Conservation (phyloP, 805 yeast genomes). For the Wickerhamomyces ciferrii region DNA sequence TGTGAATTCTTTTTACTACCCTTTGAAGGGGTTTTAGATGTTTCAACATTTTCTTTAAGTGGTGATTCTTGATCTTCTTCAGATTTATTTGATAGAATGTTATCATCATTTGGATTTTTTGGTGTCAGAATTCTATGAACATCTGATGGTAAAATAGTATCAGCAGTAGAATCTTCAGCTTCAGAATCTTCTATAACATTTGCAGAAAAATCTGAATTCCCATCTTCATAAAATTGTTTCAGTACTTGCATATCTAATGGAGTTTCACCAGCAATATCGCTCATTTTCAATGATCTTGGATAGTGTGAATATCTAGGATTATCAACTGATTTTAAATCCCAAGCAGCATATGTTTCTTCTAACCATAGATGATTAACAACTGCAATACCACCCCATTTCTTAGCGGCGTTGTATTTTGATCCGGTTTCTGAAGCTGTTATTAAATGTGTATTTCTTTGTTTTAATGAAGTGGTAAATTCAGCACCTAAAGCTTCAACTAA, state of each 20-base stretch:
- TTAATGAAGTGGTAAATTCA: constrained; percentile 58
- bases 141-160: background rate
- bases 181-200: constrained; percentile 20
- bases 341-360: constrained; percentile 67
- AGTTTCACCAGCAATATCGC: constrained; percentile 49
- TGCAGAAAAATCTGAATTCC: constrained; percentile 12
- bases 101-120: background rate
- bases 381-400: constrained; percentile 53
- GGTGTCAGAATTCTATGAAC: background rate
- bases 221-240: constrained; percentile 30
- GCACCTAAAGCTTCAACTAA: constrained; percentile 73
- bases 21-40: background rate
- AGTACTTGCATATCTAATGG: constrained; percentile 37
- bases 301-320: constrained; percentile 43
- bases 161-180: constrained; percentile 8
- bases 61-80: no score
- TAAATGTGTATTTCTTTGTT: constrained; percentile 63
- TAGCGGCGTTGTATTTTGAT: constrained; percentile 69
- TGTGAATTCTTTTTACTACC: background rate
- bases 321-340: constrained; percentile 47
- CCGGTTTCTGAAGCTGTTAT: constrained; percentile 67
- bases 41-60: background rate
- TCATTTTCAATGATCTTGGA: constrained; percentile 35
- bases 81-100: background rate
- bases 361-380: constrained; percentile 84